Conservation (phyloP, 306 rosid species). For the Casuarina equisetifolia region DNA sequence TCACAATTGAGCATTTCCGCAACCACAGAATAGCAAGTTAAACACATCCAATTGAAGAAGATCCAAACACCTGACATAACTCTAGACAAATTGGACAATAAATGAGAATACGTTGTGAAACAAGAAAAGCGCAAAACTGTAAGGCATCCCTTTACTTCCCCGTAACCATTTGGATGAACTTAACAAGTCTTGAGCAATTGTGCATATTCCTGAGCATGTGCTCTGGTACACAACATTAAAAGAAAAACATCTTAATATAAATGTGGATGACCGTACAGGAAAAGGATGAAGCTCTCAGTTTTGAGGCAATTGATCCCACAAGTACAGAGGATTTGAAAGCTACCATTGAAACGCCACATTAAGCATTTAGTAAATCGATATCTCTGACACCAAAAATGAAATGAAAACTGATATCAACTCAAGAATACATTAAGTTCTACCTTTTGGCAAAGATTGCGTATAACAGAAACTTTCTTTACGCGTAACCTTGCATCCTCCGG, state of each 20-base stretch:
- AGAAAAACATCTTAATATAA: too few relatives aligned
- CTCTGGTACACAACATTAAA: background rate
- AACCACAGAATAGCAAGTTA: background rate
- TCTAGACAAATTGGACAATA: background rate
- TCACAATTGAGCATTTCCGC: background rate
- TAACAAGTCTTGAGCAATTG: background rate
- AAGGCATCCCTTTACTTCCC: background rate
- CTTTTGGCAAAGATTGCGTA: constrained; percentile 93
- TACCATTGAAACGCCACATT: background rate
- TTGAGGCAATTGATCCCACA: background rate
- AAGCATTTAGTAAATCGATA: background rate
- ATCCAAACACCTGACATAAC: background rate
- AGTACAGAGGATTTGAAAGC: background rate
- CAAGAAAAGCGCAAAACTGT: background rate
- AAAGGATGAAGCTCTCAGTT: background rate
- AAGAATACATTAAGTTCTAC: constrained; percentile 36
- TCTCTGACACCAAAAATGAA: background rate
- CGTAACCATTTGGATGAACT: background rate
- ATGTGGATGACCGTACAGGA: background rate
- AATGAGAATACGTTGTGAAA: background rate
- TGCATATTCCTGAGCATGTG: background rate
- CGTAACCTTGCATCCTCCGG: constrained; percentile 68
- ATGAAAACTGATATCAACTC: constrained; percentile 16
- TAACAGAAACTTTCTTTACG: constrained; percentile 73
- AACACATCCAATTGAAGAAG: background rate